Percentiles rank a stretch among this genome's conserved stretches.
phyloP scores from a whole-genome alignment of 768 basidiomycete species.

The Pleurotus pulmonarius region DNA sequence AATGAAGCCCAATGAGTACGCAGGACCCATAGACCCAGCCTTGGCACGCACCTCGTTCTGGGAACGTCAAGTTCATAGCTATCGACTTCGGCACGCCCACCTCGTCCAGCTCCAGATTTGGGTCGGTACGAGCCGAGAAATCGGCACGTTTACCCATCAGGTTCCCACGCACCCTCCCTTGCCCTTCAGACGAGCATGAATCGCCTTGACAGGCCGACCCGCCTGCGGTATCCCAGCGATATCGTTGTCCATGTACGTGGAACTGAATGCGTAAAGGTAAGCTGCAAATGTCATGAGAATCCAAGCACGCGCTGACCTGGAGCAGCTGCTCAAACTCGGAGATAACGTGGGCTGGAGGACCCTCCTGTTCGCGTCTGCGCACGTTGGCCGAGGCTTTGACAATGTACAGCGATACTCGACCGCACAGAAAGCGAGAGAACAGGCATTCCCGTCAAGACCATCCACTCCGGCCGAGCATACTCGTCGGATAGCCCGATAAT shows the following conservation, averaged over 20 bases:
- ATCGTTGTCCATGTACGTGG: slow-evolving; percentile 99
- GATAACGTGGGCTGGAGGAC: slow-evolving; percentile 93
- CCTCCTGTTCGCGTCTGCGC: slow-evolving; percentile 90
- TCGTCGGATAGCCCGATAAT: slow-evolving; percentile 91
- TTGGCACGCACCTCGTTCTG: slow-evolving; percentile 77
- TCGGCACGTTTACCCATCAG: slow-evolving; percentile 99
- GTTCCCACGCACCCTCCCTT: no score
- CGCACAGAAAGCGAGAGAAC: slow-evolving; percentile 98
- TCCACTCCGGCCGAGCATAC: slow-evolving; percentile 98
- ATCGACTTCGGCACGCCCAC: slow-evolving; percentile 95
- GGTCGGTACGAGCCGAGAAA: slow-evolving; percentile 98
- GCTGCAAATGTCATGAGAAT: not conserved
- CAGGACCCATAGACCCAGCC: not conserved
- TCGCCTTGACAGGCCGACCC: slow-evolving; percentile 96
- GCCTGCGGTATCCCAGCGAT: slow-evolving; percentile 98
- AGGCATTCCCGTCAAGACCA: slow-evolving; percentile 97
- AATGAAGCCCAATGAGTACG: slow-evolving; percentile 8
- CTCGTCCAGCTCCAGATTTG: slow-evolving; percentile 92
- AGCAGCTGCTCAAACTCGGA: slow-evolving; percentile 94
- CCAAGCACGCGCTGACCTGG: slow-evolving; percentile 53
- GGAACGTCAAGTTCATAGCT: slow-evolving; percentile 97
- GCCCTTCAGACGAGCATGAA: slow-evolving; percentile 96
- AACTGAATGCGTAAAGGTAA: slow-evolving; percentile 49
- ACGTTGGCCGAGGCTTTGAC: slow-evolving; percentile 94
- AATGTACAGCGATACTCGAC: slow-evolving; percentile 92